These are phyloP conservation scores for Trichoderma citrinoviride DNA, from an alignment of 2,329 filamentous ascomycete species.

Conservation along the genomic window DNA sequence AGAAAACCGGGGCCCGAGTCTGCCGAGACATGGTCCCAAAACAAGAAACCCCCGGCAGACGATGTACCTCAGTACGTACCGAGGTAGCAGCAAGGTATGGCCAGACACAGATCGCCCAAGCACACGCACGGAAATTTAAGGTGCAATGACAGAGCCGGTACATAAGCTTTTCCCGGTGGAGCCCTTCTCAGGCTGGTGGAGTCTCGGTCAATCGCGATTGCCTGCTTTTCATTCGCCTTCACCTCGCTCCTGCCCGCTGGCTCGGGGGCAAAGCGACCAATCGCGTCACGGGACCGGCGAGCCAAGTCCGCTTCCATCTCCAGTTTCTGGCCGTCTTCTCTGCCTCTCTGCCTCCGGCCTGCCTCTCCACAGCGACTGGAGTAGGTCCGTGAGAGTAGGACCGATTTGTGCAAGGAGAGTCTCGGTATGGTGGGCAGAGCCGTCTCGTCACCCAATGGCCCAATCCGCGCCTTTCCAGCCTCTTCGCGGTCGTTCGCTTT, in stretches of 20 bases:
- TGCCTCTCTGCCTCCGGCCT: too few relatives aligned
- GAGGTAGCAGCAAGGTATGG: too few relatives aligned
- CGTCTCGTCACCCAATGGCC: conserved; percentile 11
- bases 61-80: background rate
- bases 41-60: background rate
- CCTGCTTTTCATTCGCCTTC: conserved; percentile 4
- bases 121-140: too few relatives aligned
- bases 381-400: conserved; percentile 16
- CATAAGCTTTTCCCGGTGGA: conserved; percentile 16
- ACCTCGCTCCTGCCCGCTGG: background rate
- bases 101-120: too few relatives aligned
- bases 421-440: conserved; percentile 15
- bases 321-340: background rate
- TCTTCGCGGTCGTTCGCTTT: background rate
- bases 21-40: conserved; percentile 8
- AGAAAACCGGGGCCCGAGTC: conserved; percentile 11
- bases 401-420: conserved; percentile 15
- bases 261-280: conserved; percentile 3
- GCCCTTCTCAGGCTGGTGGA: background rate
- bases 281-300: background rate
- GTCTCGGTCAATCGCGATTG: conserved; percentile 10
- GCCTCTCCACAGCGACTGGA: conserved; percentile 13
- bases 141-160: background rate
- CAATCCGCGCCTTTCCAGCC: background rate
- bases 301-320: background rate